Base-by-base conservation (phyloP, 2,329 filamentous ascomycete species). In the Anthostomella pinea region DNA sequence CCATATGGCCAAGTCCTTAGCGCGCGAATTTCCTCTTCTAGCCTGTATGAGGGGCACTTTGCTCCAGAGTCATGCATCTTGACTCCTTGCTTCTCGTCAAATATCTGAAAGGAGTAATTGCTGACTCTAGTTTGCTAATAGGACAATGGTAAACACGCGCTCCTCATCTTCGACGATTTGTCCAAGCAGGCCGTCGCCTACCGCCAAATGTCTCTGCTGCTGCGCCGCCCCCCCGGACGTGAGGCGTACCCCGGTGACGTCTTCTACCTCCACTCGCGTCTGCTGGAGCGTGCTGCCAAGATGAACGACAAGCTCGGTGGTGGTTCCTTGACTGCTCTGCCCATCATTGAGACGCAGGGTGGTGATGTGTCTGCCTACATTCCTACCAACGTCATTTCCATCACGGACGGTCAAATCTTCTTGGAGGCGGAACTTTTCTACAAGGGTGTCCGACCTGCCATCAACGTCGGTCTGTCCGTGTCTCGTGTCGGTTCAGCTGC, bases 311-410 rank as follows among this genome's bases (percentile, higher is more conserved):
- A 87, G 74, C 87, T 85, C 66, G 89, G 90, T 65, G 88, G 87
- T 73, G 93, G 93, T 67, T 97, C 91, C 58, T 81, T 97, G 72
- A 98, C 93, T 71, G 91, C 93, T 54, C 85, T 98, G 48, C 93
- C 93, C 65, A 69, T 97, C 72, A 97, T 98, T 68, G 93, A 98
- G 81, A 98, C 93, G 68, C 93, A 97, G 81, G 93, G 93, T 81
- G 93, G 93, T 87, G 93, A 98, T 74, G 93, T 98, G 65, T 97
- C 93, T 59, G 93, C 93, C 59, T 98, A 97, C 75, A 97, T 98
- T 81, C 93, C 93, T 62, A 98, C 93, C 75, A 98, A 97, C 80
- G 93, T 97, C 75, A 98, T 98, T 82, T 97, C 91, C 69, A 98
- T 98, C 67, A 98, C 93, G 60, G 93, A 97, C 64, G 93, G 93